Base-by-base conservation (phyloP, 2,329 filamentous ascomycete species). In the Botrytis fragariae region DNA sequence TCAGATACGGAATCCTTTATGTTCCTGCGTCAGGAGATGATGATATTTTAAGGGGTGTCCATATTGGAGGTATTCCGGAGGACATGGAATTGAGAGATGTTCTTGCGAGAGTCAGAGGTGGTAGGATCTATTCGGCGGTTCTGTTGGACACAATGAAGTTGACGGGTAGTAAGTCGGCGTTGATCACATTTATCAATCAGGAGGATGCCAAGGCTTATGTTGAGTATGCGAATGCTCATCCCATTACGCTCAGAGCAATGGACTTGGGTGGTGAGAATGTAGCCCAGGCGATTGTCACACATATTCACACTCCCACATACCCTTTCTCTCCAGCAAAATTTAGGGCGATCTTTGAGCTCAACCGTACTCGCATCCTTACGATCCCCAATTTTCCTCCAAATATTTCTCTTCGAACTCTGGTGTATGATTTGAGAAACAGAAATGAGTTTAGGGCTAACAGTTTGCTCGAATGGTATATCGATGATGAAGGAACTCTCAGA, bases 221-320 rank as follows among this genome's bases (percentile, higher is more conserved):
- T 3, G n/a, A 59, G 0, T 79, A 76, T 60, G 67, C 75, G 1
- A 39, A 45, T 12, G n/a, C 51, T 4, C 60, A 78, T 61, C 72
- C 76, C 0, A 57, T 79, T n/a, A 29, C 32, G 1, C 77, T 77
- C 35, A 64, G 61, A 1, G n/a, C 45, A 48, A 14, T 16, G 7
- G 57, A 74, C 22, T 54, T 59, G 2, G 57, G 65, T 9, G 6
- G 22, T 44, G 54, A 22, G 44, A 32, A 76, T 54, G 37, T 63
- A 14, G 7, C 18, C 14, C 16, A 69, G 54, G 75, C 75, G 8
- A 68, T 65, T 18, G 59, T 78, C 29, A 78, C 70, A 0, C 70
- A 75, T 4, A 48, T 79, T 12, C 14, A 64, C 6, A 79, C 78
- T 4, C 78, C 79, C 32, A 78, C 78, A 4, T 80, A 74, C 39